Conservation (phyloP, 2,329 filamentous ascomycete species). For the Dendrostoma leiphaemia region DNA sequence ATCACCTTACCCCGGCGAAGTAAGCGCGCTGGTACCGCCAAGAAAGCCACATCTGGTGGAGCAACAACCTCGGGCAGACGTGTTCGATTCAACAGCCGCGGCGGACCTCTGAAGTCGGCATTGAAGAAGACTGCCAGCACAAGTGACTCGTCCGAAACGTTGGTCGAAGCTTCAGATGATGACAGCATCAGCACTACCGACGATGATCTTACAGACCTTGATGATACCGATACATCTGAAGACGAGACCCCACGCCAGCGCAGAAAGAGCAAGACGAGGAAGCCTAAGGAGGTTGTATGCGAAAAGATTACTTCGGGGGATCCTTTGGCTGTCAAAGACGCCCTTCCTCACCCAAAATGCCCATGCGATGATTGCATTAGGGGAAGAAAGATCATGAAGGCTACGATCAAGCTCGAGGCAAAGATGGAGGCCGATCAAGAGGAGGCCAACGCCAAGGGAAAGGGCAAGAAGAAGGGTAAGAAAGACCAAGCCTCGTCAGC, state of each 20-base stretch:
- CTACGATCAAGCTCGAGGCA: conserved; percentile 12
- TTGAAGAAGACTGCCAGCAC: conserved; percentile 31
- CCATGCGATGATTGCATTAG: conserved; percentile 31
- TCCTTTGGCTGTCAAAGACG: conserved; percentile 21
- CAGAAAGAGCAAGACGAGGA: conserved; percentile 17
- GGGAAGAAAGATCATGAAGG: conserved; percentile 26
- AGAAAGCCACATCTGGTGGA: not conserved
- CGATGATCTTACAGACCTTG: conserved; percentile 14
- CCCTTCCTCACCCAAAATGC: conserved; percentile 36
- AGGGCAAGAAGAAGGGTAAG: conserved; percentile 23
- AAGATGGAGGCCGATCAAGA: conserved; percentile 1
- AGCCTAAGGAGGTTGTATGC: conserved; percentile 14
- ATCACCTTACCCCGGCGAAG: conserved; percentile 46
- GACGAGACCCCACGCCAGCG: not conserved
- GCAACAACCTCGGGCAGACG: conserved; percentile 32
- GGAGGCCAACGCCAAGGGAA: not conserved
- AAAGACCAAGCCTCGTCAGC: conserved; percentile 9
- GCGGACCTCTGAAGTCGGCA: conserved; percentile 32
- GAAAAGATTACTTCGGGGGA: conserved; percentile 14
- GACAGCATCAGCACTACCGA: conserved; percentile 10
- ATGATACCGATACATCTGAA: conserved; percentile 15
- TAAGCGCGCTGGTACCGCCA: not conserved
- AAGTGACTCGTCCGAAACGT: conserved; percentile 16
- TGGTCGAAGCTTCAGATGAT: conserved; percentile 23
- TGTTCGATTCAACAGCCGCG: conserved; percentile 39